Base-by-base conservation (phyloP, 371 early-diverging fungal genomes). In the Mortierella sp. region DNA sequence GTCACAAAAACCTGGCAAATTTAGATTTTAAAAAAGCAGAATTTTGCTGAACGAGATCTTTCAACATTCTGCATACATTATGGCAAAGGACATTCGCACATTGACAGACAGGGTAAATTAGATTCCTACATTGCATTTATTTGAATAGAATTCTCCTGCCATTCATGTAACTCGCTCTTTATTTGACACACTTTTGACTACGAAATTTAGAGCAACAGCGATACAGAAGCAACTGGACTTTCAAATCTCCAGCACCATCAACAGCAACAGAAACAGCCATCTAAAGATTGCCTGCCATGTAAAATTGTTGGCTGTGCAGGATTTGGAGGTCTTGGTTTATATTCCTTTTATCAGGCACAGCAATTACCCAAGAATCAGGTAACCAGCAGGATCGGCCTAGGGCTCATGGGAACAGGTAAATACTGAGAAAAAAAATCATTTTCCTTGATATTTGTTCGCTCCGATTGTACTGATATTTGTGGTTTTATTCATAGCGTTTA, bases 321-420 rank as follows among this genome's bases (percentile, higher is more conserved):
- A 6, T 77, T 77, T 35, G 66, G 78, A 10, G 78, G 78, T n/a
- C 60, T 77, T 2, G 78, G 78, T 10, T 55, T 72, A 1, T 77
- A 77, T 22, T 72, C 78, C 8, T 77, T 72, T 37, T 77, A 77
- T 29, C 72, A 77, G 28, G 72, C 72, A 3, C 60, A 67, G 28
- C 68, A 72, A 65, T 22, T 77, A 26, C 78, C 78, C 34, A 72
- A 64, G 58, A 72, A 28, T 15, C 69, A 61, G 1, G 66, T 72
- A 13, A 40, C 78, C 2, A 64, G 72, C 2, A 55, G 78, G 31
- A 34, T 68, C 8, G 72, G 72, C 17, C 65, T 72, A 13, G 66
- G 62, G 22, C 68, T 65, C 56, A 61, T 77, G 68, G 78, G 78
- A 37, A 56, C 78, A 15, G 45, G 45, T 43, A 43, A 1, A 19